phyloP scores from a whole-genome alignment of 163 green algal species.

The Chloromonas sp. region DNA sequence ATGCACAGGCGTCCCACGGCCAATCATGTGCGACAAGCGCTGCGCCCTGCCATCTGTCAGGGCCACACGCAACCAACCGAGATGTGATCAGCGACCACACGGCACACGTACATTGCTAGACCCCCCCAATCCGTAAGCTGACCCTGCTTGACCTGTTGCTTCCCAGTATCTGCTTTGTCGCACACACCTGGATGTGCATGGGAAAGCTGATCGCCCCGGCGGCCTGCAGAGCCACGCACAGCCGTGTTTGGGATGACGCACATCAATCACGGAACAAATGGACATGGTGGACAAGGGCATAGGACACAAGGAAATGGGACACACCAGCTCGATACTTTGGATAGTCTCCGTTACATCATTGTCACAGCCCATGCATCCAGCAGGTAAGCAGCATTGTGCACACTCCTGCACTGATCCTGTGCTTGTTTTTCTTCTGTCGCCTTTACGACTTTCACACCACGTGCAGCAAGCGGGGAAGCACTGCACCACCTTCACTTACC shows the following conservation, averaged over 20 bases:
- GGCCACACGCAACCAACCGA: background rate
- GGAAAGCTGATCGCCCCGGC: slow-evolving; percentile 15
- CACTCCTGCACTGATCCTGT: background rate
- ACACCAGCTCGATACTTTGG: background rate
- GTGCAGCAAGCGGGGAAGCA: too few relatives aligned
- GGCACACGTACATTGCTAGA: too few relatives aligned
- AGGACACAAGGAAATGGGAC: background rate
- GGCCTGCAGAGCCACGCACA: background rate
- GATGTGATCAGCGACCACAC: too few relatives aligned
- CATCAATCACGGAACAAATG: background rate
- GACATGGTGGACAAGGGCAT: background rate
- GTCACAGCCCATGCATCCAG: background rate
- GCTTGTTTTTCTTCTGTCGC: background rate
- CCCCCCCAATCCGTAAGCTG: too few relatives aligned
- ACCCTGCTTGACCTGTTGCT: too few relatives aligned
- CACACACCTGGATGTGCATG: slow-evolving; percentile 56
- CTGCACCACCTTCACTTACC: slow-evolving; percentile 17
- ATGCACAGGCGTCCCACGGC: background rate
- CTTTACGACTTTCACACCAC: too few relatives aligned
- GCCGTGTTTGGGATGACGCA: too few relatives aligned
- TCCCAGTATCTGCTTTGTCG: background rate
- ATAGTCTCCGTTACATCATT: background rate
- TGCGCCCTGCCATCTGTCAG: background rate
- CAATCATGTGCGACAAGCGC: background rate
- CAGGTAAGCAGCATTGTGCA: background rate